Conservation (phyloP, 768 basidiomycete species). For the Heimioporus sp. region DNA sequence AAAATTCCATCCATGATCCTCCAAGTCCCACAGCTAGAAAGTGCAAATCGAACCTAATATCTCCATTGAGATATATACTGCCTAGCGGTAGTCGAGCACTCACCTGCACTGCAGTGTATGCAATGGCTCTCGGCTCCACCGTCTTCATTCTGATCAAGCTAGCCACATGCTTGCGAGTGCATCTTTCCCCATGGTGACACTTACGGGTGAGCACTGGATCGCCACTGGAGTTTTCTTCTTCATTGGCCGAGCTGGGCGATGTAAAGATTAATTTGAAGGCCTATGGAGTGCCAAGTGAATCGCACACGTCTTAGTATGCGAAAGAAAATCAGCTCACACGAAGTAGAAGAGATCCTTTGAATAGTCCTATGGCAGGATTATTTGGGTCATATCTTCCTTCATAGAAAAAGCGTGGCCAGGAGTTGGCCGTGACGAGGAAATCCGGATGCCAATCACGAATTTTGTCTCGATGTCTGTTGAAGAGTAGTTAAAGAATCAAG, state of each 20-base stretch:
- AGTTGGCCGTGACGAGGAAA: background rate
- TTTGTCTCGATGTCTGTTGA: background rate
- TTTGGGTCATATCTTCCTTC: background rate
- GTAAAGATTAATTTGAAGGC: background rate
- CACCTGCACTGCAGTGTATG: too few relatives aligned
- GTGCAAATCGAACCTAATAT: too few relatives aligned
- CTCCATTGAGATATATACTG: too few relatives aligned
- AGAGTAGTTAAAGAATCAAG: background rate
- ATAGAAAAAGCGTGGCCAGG: background rate
- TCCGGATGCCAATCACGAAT: background rate
- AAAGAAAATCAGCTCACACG: background rate
- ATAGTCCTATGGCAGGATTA: background rate
- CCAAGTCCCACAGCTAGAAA: too few relatives aligned
- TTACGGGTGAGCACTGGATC: too few relatives aligned
- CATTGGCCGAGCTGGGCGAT: background rate
- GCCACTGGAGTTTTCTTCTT: too few relatives aligned
- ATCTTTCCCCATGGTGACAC: too few relatives aligned
- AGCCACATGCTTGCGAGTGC: too few relatives aligned
- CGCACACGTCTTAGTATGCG: background rate
- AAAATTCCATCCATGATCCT: too few relatives aligned
- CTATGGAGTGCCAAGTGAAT: background rate
- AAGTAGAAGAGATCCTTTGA: background rate
- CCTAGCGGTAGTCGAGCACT: too few relatives aligned
- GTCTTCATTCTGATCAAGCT: too few relatives aligned
- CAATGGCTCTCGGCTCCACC: too few relatives aligned